Conservation (phyloP, 139 green algal species). For the Auxenochlorella pyrenoidosa region DNA sequence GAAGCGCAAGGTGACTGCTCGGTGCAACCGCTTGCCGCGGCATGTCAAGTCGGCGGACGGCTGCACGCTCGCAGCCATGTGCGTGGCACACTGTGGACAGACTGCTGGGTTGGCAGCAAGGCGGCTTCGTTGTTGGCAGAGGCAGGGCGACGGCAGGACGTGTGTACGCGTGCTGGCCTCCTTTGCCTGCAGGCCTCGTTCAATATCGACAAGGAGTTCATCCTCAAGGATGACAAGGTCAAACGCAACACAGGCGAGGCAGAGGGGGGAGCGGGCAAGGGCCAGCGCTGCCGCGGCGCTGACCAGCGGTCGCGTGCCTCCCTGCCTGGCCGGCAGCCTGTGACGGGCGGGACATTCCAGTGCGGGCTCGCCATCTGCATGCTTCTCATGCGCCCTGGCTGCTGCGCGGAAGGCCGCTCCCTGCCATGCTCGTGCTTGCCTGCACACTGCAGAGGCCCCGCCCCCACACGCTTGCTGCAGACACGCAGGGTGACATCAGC, state of each 20-base stretch:
- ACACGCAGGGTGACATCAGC: constrained; percentile 32
- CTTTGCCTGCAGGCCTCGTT: not conserved
- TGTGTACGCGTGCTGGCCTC: no score
- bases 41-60: no score
- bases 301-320: not conserved
- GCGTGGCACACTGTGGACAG: no score
- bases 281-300: not conserved
- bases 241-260: constrained; percentile 25
- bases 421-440: not conserved
- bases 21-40: no score
- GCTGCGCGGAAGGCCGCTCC: no score
- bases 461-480: not conserved
- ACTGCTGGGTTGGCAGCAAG: no score
- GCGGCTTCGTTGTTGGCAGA: no score
- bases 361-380: not conserved
- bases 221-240: constrained; percentile 43
- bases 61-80: no score
- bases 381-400: not conserved
- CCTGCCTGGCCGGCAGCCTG: no score
- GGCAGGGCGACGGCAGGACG: no score
- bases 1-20: constrained; percentile 36
- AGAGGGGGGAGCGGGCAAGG: not conserved
- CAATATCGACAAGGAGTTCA: constrained; percentile 40
- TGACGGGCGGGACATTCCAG: no score
- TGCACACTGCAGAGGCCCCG: not conserved